These are phyloP conservation scores for Hypomontagnella monticulosa DNA, from an alignment of 495 filamentous ascomycete genomes.

Conservation along the genomic window DNA sequence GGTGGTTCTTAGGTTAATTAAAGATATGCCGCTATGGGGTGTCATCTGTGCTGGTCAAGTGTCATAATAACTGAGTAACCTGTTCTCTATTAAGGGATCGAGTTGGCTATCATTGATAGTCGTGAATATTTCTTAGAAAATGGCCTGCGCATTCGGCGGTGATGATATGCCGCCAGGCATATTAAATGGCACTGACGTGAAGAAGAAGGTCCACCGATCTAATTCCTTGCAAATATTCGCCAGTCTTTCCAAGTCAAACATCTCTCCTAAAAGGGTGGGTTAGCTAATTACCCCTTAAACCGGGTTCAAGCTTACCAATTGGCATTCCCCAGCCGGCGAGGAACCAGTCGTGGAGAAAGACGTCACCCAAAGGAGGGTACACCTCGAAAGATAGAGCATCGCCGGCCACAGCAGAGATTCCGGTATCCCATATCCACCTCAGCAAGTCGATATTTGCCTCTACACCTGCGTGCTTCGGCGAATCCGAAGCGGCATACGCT, in stretches of 20 bases:
- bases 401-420: slow-evolving; percentile 60
- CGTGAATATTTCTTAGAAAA: slow-evolving; percentile 39
- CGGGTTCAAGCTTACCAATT: slow-evolving; percentile 49
- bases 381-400: slow-evolving; percentile 61
- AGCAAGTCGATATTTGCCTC: slow-evolving; percentile 55
- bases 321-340: slow-evolving; percentile 64
- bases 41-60: no score
- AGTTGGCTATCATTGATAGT: no score
- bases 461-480: slow-evolving; percentile 50
- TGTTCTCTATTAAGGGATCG: no score
- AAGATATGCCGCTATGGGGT: no score
- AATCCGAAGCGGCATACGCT: slow-evolving; percentile 47
- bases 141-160: slow-evolving; percentile 54
- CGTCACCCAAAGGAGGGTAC: slow-evolving; percentile 44
- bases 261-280: slow-evolving; percentile 46
- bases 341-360: slow-evolving; percentile 59
- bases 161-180: slow-evolving; percentile 55
- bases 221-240: slow-evolving; percentile 52
- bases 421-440: slow-evolving; percentile 61
- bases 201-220: slow-evolving; percentile 54
- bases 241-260: slow-evolving; percentile 65
- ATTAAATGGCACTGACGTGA: slow-evolving; percentile 59
- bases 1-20: no score
- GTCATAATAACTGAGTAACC: no score
- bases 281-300: background rate